Percentiles rank a stretch among this genome's conserved stretches.
These are phyloP conservation scores for Alternaria dauci DNA, from an alignment of 2,329 filamentous ascomycete species.

Conservation along the genomic window DNA sequence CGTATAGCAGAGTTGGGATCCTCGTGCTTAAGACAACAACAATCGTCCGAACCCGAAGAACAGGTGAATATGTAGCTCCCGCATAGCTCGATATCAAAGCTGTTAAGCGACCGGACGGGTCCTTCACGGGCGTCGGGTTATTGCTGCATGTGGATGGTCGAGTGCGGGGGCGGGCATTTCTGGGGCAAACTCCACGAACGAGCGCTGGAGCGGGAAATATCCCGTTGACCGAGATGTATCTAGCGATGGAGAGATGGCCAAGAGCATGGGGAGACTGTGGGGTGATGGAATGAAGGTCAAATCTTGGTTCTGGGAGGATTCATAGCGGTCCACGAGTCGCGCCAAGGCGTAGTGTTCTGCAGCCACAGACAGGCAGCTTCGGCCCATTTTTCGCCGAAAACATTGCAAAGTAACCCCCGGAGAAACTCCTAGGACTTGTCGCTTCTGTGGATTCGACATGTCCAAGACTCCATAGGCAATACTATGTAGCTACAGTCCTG, in stretches of 20 bases:
- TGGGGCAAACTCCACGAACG: conserved; percentile 29
- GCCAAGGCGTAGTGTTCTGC: background rate
- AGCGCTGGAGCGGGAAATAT: conserved; percentile 10
- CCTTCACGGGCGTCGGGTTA: conserved; percentile 37
- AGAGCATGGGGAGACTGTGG: background rate
- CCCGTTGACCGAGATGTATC: conserved; percentile 14
- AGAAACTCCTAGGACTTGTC: background rate
- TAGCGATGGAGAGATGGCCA: background rate
- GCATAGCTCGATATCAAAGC: conserved; percentile 20
- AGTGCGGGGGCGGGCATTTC: conserved; percentile 32
- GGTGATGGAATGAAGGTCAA: conserved; percentile 1
- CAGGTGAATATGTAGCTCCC: conserved; percentile 37
- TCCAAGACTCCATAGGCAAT: background rate
- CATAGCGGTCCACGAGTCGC: background rate
- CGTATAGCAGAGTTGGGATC: conserved; percentile 4
- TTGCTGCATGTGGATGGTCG: conserved; percentile 27
- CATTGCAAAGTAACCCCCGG: background rate
- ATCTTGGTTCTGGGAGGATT: background rate
- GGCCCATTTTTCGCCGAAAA: conserved; percentile 1
- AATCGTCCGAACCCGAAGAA: conserved; percentile 16
- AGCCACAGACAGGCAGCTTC: background rate
- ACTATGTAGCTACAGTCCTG: too few species aligned
- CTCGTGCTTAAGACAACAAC: conserved; percentile 12
- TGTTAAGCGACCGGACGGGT: conserved; percentile 20
- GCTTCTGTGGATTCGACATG: rapidly evolving